Evolutionary conservation across 139 green algal genomes (phyloP).

Genomic region (Closterium sp.): DNA sequence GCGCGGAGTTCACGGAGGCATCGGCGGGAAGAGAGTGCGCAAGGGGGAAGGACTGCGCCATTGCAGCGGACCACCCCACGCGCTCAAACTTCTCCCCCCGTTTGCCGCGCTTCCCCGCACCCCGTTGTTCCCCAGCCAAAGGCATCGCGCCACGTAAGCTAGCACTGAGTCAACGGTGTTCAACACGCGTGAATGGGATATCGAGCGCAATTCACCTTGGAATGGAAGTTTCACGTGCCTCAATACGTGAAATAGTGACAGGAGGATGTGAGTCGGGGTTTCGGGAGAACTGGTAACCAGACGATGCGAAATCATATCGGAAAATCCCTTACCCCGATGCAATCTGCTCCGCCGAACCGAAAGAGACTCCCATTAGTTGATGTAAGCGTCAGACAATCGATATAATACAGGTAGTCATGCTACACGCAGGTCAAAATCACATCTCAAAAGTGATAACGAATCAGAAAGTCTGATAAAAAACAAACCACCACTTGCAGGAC

Average conservation of each 20-base stretch:
- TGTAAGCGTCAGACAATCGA: too few relatives aligned
- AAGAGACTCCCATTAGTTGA: too few relatives aligned
- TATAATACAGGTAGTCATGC: too few relatives aligned
- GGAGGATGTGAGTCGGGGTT: not conserved
- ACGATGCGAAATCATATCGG: too few relatives aligned
- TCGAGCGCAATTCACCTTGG: not conserved
- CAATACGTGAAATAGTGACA: not conserved
- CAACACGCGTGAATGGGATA: not conserved
- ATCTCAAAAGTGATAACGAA: too few relatives aligned
- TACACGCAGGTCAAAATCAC: too few relatives aligned
- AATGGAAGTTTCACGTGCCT: not conserved
- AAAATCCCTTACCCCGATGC: too few relatives aligned
- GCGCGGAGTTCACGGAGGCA: not conserved
- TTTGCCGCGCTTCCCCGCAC: not conserved
- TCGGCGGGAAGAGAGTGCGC: not conserved
- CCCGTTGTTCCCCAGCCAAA: not conserved
- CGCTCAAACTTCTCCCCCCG: not conserved
- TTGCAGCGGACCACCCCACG: not conserved
- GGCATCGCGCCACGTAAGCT: not conserved
- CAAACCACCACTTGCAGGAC: too few relatives aligned
- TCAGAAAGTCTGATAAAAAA: too few relatives aligned
- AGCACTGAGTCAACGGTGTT: not conserved
- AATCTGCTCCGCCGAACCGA: not conserved
- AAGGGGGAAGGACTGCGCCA: not conserved
- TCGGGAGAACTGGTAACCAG: not conserved